phyloP scores from a whole-genome alignment of 257 asterid species.

The Salvia hispanica region DNA sequence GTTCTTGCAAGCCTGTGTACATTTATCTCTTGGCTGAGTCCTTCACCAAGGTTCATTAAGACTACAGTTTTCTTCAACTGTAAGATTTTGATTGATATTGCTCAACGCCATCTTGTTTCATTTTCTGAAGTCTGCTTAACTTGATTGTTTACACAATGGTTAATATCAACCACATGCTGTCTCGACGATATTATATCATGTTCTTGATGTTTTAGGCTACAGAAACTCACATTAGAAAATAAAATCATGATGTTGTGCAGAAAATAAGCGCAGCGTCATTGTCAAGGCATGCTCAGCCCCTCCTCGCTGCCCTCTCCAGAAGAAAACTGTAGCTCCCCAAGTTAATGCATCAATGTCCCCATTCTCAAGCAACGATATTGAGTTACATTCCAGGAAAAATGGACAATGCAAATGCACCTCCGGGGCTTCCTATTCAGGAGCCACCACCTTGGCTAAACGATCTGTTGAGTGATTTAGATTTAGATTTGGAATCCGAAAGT shows the following conservation, averaged over 20 bases:
- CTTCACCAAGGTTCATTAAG: not conserved
- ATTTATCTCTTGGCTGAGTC: not conserved
- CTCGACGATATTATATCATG: conserved; percentile 17
- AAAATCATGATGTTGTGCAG: conserved; percentile 34
- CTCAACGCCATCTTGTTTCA: not conserved
- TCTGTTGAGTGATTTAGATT: conserved; percentile 51
- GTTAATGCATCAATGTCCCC: conserved; percentile 30
- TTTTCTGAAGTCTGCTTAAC: not conserved
- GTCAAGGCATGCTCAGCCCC: conserved; percentile 84
- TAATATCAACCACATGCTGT: conserved; percentile 11
- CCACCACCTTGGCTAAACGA: conserved; percentile 75
- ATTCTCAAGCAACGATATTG: conserved; percentile 37
- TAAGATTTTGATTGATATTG: not conserved
- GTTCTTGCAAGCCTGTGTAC: conserved; percentile 17
- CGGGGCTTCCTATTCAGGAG: conserved; percentile 49
- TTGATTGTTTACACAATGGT: not conserved
- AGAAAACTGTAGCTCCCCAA: conserved; percentile 42
- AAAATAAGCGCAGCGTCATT: conserved; percentile 38
- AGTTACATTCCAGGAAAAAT: conserved; percentile 27
- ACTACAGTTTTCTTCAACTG: not conserved
- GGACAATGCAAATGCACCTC: conserved; percentile 48
- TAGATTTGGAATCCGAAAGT: conserved; percentile 42
- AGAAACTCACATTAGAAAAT: conserved; percentile 32
- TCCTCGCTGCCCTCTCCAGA: conserved; percentile 87
- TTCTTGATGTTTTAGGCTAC: conserved; percentile 25